Evolutionary conservation across 2,329 filamentous ascomycete species (phyloP).

Genomic region (Hortaea werneckii): DNA sequence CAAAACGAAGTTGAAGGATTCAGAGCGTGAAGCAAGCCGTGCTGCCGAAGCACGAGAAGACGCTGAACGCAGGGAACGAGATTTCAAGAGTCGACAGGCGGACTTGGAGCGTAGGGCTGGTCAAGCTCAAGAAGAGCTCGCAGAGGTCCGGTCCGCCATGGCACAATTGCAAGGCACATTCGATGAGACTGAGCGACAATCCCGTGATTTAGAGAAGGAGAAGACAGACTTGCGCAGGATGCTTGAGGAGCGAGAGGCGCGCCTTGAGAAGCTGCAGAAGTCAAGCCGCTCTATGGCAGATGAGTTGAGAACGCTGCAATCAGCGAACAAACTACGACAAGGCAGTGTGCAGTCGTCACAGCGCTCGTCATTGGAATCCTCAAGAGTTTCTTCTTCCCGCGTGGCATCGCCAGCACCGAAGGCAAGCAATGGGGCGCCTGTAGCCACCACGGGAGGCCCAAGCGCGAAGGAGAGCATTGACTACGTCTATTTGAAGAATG

Average conservation of each 20-base stretch:
- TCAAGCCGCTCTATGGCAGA: constrained; percentile 51
- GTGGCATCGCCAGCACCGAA: constrained; percentile 37
- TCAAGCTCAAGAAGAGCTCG: constrained; percentile 60
- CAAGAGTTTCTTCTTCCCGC: constrained; percentile 38
- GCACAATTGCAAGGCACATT: constrained; percentile 67
- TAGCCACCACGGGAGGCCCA: constrained; percentile 15
- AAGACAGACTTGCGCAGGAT: constrained; percentile 62
- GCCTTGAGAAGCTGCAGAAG: constrained; percentile 71
- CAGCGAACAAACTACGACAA: constrained; percentile 25
- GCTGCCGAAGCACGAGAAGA: constrained; percentile 68
- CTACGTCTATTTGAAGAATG: constrained; percentile 67
- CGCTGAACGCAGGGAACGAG: constrained; percentile 60
- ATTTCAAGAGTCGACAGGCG: constrained; percentile 62
- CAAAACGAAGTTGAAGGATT: constrained; percentile 65
- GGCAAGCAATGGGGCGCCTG: constrained; percentile 14
- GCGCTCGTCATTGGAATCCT: constrained; percentile 50
- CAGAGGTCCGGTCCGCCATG: constrained; percentile 68
- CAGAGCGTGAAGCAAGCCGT: constrained; percentile 64
- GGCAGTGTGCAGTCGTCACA: constrained; percentile 39
- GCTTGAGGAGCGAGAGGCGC: constrained; percentile 65
- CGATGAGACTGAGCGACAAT: constrained; percentile 78
- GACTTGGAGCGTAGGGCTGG: constrained; percentile 64
- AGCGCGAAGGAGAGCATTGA: constrained; percentile 32
- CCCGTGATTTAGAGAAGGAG: constrained; percentile 74
- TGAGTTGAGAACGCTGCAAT: constrained; percentile 43